These are phyloP conservation scores for Trifolium fragiferum DNA, from an alignment of 306 rosid species.

Conservation along the genomic window DNA sequence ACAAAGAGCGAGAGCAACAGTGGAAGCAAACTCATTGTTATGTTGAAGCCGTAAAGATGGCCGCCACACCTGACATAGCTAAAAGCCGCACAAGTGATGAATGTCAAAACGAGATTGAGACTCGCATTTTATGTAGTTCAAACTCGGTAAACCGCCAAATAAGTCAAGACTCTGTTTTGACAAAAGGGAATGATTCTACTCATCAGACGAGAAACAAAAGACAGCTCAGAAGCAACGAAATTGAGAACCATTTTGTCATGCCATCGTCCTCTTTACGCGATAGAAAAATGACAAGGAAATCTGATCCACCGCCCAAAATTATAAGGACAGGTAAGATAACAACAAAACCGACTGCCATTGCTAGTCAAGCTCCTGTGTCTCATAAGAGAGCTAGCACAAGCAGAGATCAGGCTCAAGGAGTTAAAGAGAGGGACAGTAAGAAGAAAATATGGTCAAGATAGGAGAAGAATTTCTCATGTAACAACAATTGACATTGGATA, in stretches of 20 bases:
- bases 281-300: conserved; percentile 64
- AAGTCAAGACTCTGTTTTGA: conserved; percentile 57
- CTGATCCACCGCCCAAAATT: conserved; percentile 82
- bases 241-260: conserved; percentile 56
- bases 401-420: conserved; percentile 71
- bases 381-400: conserved; percentile 71
- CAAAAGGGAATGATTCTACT: conserved; percentile 58
- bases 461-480: conserved; percentile 30
- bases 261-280: conserved; percentile 46
- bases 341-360: conserved; percentile 57
- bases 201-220: conserved; percentile 68
- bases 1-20: conserved; percentile 61
- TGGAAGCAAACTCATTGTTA: conserved; percentile 49
- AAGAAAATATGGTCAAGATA: conserved; percentile 85
- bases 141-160: conserved; percentile 54
- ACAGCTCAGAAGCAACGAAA: conserved; percentile 65
- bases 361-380: conserved; percentile 60
- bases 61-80: conserved; percentile 55
- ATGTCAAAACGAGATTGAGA: conserved; percentile 55
- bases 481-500: conserved; percentile 23
- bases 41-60: conserved; percentile 49
- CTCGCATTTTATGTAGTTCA: conserved; percentile 59
- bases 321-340: conserved; percentile 57
- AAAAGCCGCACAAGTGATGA: conserved; percentile 53
- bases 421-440: conserved; percentile 71